Evolutionary conservation across 495 filamentous ascomycete species (phyloP).

Genomic region (Penicillium silybi): DNA sequence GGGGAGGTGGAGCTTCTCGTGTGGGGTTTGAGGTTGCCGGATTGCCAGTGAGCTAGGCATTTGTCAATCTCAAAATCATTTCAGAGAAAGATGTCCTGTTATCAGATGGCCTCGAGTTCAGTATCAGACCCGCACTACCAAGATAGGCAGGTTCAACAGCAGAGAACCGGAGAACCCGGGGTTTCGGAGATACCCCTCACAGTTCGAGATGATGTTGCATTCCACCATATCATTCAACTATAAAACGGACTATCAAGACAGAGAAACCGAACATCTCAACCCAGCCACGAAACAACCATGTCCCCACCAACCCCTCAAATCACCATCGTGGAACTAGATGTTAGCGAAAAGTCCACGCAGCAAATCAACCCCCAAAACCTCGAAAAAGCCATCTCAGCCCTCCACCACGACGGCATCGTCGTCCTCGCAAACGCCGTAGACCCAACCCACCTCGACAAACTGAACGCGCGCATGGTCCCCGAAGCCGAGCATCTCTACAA

Average conservation of each 20-base stretch:
- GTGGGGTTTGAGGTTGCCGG: too few relatives aligned
- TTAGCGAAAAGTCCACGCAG: conserved; percentile 15
- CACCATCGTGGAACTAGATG: conserved; percentile 13
- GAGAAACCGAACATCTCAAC: too few relatives aligned
- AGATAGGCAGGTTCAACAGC: not conserved
- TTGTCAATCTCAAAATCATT: too few relatives aligned
- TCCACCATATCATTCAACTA: too few relatives aligned
- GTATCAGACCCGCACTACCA: not conserved
- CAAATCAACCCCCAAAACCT: conserved; percentile 38
- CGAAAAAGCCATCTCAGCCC: conserved; percentile 42
- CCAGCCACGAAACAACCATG: not conserved
- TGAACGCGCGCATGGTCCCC: conserved; percentile 49
- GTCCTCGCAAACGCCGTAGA: conserved; percentile 47
- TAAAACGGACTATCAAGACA: too few relatives aligned
- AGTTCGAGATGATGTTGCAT: not conserved
- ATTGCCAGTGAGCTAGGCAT: not conserved
- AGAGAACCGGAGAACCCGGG: not conserved
- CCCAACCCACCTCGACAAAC: conserved; percentile 38
- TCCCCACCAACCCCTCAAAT: not conserved
- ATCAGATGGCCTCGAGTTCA: not conserved
- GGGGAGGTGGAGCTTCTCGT: too few relatives aligned
- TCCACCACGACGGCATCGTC: conserved; percentile 51
- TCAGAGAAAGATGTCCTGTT: too few relatives aligned
- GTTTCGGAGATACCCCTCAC: not conserved
- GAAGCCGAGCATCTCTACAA: conserved; percentile 44